phyloP scores from a whole-genome alignment of 2,329 filamentous ascomycete species.

The Pseudogymnoascus sp. region DNA sequence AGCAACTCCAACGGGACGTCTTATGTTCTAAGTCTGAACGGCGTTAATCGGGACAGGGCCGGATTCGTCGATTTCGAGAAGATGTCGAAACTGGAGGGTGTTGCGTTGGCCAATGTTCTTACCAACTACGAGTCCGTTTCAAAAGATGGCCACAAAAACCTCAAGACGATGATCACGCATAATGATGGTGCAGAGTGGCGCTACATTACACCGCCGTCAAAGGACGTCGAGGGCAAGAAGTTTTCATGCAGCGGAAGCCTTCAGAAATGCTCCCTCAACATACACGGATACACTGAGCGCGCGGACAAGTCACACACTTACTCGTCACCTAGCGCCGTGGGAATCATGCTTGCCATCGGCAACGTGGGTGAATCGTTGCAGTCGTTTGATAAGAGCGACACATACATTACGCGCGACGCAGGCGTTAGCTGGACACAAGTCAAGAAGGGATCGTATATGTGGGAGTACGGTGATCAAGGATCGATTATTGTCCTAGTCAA shows the following conservation, averaged over 20 bases:
- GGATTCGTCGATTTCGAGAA: constrained; percentile 96
- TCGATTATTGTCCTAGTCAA: constrained; percentile 85
- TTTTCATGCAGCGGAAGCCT: constrained; percentile 62
- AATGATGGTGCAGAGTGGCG: constrained; percentile 91
- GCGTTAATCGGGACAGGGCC: constrained; percentile 70
- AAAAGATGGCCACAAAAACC: constrained; percentile 63
- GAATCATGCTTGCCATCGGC: constrained; percentile 83
- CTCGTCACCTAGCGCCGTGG: constrained; percentile 80
- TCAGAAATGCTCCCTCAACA: constrained; percentile 74
- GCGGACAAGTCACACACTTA: constrained; percentile 75
- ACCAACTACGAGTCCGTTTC: constrained; percentile 56
- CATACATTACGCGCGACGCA: constrained; percentile 87
- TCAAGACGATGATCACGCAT: constrained; percentile 90
- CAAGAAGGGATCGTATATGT: constrained; percentile 83
- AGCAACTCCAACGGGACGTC: constrained; percentile 98
- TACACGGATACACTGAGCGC: constrained; percentile 94
- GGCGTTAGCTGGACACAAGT: constrained; percentile 81
- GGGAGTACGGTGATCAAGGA: constrained; percentile 94
- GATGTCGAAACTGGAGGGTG: constrained; percentile 84
- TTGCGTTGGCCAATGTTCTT: constrained; percentile 80
- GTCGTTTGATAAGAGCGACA: constrained; percentile 56
- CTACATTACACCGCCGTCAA: constrained; percentile 63
- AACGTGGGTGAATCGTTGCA: constrained; percentile 65
- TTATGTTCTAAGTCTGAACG: constrained; percentile 75
- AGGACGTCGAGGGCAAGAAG: constrained; percentile 63